phyloP scores from a whole-genome alignment of 768 basidiomycete genomes.

The Exsudoporus frostii region DNA sequence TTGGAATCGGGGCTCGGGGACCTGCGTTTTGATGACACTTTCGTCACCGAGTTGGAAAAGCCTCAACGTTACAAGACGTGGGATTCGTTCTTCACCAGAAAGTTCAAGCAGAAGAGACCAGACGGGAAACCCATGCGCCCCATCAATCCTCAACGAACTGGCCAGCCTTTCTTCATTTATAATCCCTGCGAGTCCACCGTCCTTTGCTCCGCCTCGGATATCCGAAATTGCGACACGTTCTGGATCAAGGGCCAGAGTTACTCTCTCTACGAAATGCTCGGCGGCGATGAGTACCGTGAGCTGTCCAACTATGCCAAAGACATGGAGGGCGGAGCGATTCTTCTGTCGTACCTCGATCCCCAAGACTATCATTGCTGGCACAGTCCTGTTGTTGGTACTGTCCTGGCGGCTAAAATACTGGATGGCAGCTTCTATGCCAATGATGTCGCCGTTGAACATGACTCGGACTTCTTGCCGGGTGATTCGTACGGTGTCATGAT shows the following conservation, averaged over 20 bases:
- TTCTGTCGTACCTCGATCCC: conserved; percentile 35
- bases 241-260: conserved; percentile 61
- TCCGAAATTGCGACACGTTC: conserved; percentile 44
- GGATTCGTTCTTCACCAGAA: conserved; percentile 55
- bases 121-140: too few relatives aligned
- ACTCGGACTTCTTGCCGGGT: background rate
- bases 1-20: background rate
- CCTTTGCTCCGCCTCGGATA: conserved; percentile 33
- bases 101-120: conserved; percentile 30
- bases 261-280: conserved; percentile 55
- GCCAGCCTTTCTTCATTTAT: too few relatives aligned
- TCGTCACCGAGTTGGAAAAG: background rate
- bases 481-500: background rate
- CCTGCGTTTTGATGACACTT: background rate
- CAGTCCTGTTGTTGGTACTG: conserved; percentile 44
- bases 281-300: background rate
- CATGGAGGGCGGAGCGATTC: too few relatives aligned
- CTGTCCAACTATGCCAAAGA: too few relatives aligned
- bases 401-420: conserved; percentile 37
- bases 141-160: too few relatives aligned
- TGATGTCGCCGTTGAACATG: background rate
- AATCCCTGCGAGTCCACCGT: conserved; percentile 36
- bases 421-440: conserved; percentile 11
- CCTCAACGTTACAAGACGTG: conserved; percentile 25
- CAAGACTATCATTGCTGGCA: conserved; percentile 61